Base-by-base conservation (phyloP, 768 basidiomycete species). In the Strobilomyces confusus region DNA sequence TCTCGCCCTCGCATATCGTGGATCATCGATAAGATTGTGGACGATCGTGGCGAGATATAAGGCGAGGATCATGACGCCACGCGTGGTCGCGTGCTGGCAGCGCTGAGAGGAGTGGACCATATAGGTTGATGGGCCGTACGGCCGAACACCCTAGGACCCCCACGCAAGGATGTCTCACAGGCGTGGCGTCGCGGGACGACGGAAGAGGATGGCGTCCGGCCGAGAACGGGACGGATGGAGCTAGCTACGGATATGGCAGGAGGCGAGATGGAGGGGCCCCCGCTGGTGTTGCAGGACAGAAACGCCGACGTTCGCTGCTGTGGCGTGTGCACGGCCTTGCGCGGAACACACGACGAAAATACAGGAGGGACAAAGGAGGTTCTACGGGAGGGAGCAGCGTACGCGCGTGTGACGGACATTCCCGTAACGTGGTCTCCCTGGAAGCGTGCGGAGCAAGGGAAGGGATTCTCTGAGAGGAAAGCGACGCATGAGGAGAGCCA, bases 21-120 rank as follows among this genome's bases (percentile, higher is more conserved):
- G 26, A 51, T 53, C 49, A 65, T 65, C 64, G 64, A 66, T 66
- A 55, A 41, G 52, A 58, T 54, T 25, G 26, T 34, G 19, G 30
- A 30, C 49, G 48, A 64, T 54, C 44, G 33, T 52, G 58, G 50
- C 45, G 36, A 20, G 32, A 33, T 33, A 33, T 33, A 7, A 6
- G 34, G 34, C 34, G 55, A 51, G 45, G 44, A 63, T 52, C 43
- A 36, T 51, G 57, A 53, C 47, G 36, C 52, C 55, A 48, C 45
- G 47, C 32, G 23, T 5, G 23, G 47, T 58, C 59, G 30, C 57
- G 51, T 53, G 56, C 17, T 9, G 29, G 36, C 19, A 2, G 13
- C 26, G 22, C 33, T 38, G 36, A 3, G 9, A 29, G 3, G n/a
- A 33, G 11, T 15, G 45, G 34, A 44, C 34, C 44, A 33, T 30